Conservation (phyloP, 1,284 basidiomycete genomes). For the Cryptococcus neoformans region DNA sequence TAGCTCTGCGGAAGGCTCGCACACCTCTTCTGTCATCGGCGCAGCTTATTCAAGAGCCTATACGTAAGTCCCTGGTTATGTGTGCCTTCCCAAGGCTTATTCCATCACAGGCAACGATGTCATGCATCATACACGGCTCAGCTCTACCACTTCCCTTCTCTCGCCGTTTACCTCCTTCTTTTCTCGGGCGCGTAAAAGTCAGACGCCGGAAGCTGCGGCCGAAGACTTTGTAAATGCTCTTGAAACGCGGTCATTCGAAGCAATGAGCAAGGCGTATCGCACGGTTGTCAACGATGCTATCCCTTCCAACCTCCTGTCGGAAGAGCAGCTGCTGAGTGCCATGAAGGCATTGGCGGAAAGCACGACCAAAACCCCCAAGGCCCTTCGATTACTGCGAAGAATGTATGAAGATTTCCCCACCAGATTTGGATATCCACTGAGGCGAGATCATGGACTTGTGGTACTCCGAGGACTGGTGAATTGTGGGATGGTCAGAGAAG, state of each 20-base stretch:
- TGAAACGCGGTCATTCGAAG: not conserved
- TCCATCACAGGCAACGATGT: no score
- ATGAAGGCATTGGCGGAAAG: not conserved
- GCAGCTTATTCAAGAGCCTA: not conserved
- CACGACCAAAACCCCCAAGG: not conserved
- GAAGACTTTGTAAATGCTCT: constrained; percentile 5
- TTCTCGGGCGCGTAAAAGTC: constrained; percentile 1
- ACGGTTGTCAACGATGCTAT: constrained; percentile 2
- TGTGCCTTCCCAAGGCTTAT: not conserved
- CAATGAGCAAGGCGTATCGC: constrained; percentile 4
- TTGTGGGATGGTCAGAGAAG: constrained; percentile 6
- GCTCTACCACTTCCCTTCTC: constrained; percentile 12
- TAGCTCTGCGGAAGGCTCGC: constrained; percentile 3
- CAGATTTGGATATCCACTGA: constrained; percentile 6
- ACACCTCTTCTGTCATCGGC: not conserved
- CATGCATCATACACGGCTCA: not conserved
- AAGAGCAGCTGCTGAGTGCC: not conserved
- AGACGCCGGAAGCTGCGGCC: not conserved
- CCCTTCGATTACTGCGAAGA: constrained; percentile 10
- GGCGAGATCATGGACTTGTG: not conserved
- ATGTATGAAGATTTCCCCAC: constrained; percentile 13
- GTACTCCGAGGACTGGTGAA: constrained; percentile 4
- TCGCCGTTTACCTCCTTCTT: constrained; percentile 11
- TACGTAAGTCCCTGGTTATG: not conserved
- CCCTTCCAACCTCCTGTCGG: constrained; percentile 3